Evolutionary conservation across 2,329 filamentous ascomycete species (phyloP).

Genomic region (Microdochium trichocladiopsis): DNA sequence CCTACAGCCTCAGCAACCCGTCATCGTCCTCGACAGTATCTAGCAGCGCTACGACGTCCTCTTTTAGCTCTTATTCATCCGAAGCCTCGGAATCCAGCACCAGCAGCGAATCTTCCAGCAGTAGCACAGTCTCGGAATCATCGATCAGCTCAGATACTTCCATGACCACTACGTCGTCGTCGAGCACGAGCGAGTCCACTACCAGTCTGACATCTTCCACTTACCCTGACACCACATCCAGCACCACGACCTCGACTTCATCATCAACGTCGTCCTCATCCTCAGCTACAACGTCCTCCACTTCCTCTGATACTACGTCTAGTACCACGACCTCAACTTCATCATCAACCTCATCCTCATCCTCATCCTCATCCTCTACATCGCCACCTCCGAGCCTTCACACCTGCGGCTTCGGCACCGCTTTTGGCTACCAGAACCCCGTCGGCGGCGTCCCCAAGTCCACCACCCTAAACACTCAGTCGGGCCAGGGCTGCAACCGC

Average conservation of each 20-base stretch:
- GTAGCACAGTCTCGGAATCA: background rate
- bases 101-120: background rate
- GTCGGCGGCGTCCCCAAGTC: conserved; percentile 1
- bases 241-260: background rate
- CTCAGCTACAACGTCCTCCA: background rate
- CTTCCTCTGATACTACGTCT: background rate
- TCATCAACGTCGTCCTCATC: background rate
- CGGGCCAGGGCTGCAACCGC: conserved; percentile 9
- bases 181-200: background rate
- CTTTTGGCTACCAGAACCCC: conserved; percentile 8
- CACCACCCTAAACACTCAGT: conserved; percentile 7
- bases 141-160: background rate
- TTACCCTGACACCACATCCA: background rate
- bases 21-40: background rate
- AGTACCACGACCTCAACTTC: background rate
- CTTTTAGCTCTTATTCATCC: background rate
- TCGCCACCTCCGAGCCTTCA: background rate
- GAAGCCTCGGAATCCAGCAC: background rate
- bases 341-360: background rate
- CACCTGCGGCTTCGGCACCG: background rate
- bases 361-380: background rate
- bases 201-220: background rate
- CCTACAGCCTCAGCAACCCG: background rate
- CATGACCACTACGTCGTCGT: background rate
- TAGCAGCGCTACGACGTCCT: background rate